These are phyloP conservation scores for Eucalyptus viminalis DNA, from an alignment of 345 rosid species.

Conservation along the genomic window DNA sequence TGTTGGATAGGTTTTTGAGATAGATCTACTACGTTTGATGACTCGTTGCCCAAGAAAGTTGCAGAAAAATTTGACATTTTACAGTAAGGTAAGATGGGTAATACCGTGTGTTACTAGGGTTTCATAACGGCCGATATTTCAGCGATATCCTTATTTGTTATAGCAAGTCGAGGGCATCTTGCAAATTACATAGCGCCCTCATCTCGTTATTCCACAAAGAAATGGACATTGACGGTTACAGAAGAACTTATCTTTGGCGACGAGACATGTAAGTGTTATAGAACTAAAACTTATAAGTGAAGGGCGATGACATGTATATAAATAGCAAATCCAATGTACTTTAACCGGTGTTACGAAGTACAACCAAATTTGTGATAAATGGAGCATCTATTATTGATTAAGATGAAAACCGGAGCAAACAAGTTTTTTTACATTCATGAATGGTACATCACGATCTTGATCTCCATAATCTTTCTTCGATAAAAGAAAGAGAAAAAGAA, in stretches of 20 bases:
- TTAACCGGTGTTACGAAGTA: neutral
- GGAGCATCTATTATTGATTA: neutral
- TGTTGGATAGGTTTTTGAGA: neutral
- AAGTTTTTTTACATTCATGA: neutral
- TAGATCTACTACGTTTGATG: neutral
- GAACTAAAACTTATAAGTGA: neutral
- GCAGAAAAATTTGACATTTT: neutral
- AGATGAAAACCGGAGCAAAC: neutral
- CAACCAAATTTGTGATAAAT: neutral
- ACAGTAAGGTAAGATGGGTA: neutral
- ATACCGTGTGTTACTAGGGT: neutral
- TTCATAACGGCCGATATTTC: neutral
- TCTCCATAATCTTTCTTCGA: neutral
- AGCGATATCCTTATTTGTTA: neutral
- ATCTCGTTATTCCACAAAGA: neutral
- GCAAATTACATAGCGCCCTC: neutral
- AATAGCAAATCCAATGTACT: neutral
- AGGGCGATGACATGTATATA: accelerated
- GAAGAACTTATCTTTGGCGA: neutral
- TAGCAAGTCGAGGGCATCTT: neutral
- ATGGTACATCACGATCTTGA: neutral
- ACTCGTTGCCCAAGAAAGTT: neutral
- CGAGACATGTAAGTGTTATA: accelerated
- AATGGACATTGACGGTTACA: accelerated
- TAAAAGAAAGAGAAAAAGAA: neutral